These are phyloP conservation scores for Tolypocladium capitatum DNA, from an alignment of 2,329 filamentous ascomycete genomes.

Conservation along the genomic window DNA sequence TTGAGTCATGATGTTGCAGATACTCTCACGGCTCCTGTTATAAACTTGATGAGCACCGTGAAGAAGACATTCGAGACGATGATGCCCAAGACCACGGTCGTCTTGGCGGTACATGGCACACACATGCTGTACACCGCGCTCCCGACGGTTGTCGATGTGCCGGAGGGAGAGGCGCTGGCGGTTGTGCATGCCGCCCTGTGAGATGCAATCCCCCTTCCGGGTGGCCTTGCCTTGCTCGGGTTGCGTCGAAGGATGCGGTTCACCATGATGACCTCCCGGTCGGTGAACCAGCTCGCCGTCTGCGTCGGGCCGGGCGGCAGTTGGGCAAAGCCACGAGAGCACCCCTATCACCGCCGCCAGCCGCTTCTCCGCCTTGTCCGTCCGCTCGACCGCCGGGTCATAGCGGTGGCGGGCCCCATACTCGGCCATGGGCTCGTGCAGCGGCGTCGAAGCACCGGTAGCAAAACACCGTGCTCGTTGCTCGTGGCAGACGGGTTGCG, in stretches of 20 bases:
- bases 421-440: too few species aligned
- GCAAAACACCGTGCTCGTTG: too few species aligned
- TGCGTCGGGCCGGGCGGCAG: slow-evolving; percentile 38
- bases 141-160: slow-evolving; percentile 34
- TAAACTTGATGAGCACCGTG: slow-evolving; percentile 33
- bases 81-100: slow-evolving; percentile 29
- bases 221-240: slow-evolving; percentile 24
- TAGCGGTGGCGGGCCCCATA: too few species aligned
- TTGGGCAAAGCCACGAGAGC: slow-evolving; percentile 35
- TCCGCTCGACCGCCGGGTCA: too few species aligned
- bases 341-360: slow-evolving; percentile 30
- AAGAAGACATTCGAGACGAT: slow-evolving; percentile 33
- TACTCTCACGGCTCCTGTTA: slow-evolving; percentile 29
- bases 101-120: slow-evolving; percentile 28
- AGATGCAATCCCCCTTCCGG: too few species aligned
- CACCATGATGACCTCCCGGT: slow-evolving; percentile 41
- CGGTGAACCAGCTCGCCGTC: slow-evolving; percentile 33
- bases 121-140: slow-evolving; percentile 42
- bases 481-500: too few species aligned
- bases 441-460: too few species aligned
- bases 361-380: too few species aligned
- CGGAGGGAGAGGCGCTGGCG: slow-evolving; percentile 37
- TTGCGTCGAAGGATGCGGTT: slow-evolving; percentile 44
- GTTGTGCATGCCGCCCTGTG: slow-evolving; percentile 37
- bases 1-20: slow-evolving; percentile 33